Base-by-base conservation (phyloP, 768 basidiomycete species). In the Sarcodon aspratus region DNA sequence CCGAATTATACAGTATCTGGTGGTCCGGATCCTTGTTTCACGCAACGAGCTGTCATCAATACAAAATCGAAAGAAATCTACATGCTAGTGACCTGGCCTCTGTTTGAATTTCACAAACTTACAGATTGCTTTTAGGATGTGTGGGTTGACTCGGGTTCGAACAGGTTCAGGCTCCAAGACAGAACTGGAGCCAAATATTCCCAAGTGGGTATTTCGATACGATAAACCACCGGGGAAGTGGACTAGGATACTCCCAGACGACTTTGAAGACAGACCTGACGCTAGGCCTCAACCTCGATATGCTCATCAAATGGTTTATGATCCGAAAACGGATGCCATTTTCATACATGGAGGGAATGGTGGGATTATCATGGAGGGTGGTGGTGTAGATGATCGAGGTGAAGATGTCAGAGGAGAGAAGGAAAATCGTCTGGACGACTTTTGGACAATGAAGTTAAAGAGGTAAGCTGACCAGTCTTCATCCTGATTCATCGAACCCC, bases 291-390 rank as follows among this genome's bases (percentile, higher is more conserved):
- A 67, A 4, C 74, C 86, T 7, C 69, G 87, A 46, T 89, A 82
- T 57, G 87, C 86, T 3, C 84, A 88, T 57, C 85, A 88, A 60
- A 77, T 87, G 10, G 82, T 82, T 37, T 89, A 87, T 52, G 80
- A 86, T 54, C 65, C 75, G 1, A 64, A 61, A 27, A 72, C 74
- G 40, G 75, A 70, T 53, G 72, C 65, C 34, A 67, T 79, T 3
- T 88, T 75, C 57, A 65, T 89, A 66, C 86, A 89, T 56, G 88
- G 88, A 2, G 87, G 87, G 38, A 89, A 86, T 64, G 76, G 75
- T 6, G 84, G 84, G 0, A 57, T 67, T 40, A 61, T 56, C 5
- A 47, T 44, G 9, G 59, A 61, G 42, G 57, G 40, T 10, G 54
- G 48, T 11, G 9, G 7, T 13, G 17, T 17, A 13, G 17, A 42